Evolutionary conservation across 352 stramenopile genomes (phyloP), one percentile per base, ranked within the genome.

Genomic region (Thalassiosira livingstoniorum): DNA sequence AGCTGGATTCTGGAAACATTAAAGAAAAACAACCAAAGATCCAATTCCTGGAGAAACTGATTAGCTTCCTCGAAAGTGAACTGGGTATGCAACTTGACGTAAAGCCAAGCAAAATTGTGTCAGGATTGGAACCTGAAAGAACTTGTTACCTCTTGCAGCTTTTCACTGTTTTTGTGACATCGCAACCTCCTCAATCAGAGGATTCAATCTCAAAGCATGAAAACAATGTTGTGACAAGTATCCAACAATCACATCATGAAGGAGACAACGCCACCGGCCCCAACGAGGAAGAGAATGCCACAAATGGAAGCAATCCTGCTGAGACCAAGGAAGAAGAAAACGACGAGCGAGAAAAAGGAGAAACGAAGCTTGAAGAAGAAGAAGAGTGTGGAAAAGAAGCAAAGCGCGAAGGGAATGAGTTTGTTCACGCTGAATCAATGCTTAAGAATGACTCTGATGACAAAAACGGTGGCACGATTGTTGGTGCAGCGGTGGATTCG

Each of bases 1-100:
- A 98, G 86, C 90, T 98, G 51, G 94, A 98, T 82, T 96, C 95
- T 21, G 92, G 87, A 34, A 90, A 92, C 13, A 97, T 98, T 69
- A 98, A 97, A 70, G 95, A 98, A 47, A 98, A 98, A 83, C 88
- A 96, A 10, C 87, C 95, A 39, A 99, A 99, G 87, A 92, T 98
- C 27, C 80, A 83, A 18, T 98, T 96, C 68, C 90, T 98, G 42
- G 81, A 91, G 23, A 94, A 97, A 91, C 87, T 94, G 0, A 89
- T 95, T 62, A 81, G 73, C 65, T 62, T 96, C 85, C 69, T 93
- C 64, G 91, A 85, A 42, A 79, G n/a, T 54, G 93, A 97, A 43
- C 80, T 98, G 15, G 96, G 96, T 69, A 94, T 95, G 39, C 83
- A 95, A 15, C 82, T 98, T 35, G 93, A 98, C 25, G 96, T 96